Conservation (phyloP, 2,329 filamentous ascomycete genomes). For the Dactylonectria macrodidyma region DNA sequence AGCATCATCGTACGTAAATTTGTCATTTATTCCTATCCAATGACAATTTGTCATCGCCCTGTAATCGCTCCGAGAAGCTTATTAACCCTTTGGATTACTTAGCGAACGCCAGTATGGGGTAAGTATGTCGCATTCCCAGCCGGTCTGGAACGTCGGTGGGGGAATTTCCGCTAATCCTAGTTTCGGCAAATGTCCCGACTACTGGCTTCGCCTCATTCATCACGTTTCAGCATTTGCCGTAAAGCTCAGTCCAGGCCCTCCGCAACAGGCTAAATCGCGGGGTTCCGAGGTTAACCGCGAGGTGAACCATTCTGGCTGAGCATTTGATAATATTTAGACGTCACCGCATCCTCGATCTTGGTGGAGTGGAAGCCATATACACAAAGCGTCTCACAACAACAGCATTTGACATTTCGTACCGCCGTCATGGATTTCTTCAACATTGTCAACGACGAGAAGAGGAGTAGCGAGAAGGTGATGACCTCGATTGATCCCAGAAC, state of each 20-base stretch:
- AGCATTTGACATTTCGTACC: background rate
- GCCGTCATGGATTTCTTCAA: constrained; percentile 8
- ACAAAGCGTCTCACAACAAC: too few relatives aligned
- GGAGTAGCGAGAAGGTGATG: background rate
- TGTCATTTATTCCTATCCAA: too few relatives aligned
- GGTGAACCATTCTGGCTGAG: background rate
- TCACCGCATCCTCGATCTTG: background rate
- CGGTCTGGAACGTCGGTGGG: background rate
- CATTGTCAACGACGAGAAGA: background rate
- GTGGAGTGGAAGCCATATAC: background rate
- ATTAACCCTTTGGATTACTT: too few relatives aligned
- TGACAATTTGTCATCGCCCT: too few relatives aligned
- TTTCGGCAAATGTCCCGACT: background rate
- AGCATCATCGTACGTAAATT: too few relatives aligned
- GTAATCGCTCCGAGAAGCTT: too few relatives aligned
- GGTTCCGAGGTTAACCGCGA: background rate
- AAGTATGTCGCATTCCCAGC: too few relatives aligned
- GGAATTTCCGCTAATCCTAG: background rate
- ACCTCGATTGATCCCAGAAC: background rate
- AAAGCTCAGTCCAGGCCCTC: background rate
- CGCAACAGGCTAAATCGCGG: background rate
- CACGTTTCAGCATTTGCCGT: background rate
- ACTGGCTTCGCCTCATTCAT: background rate
- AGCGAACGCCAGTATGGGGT: too few relatives aligned
- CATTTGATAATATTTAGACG: background rate